Evolutionary conservation across 768 basidiomycete genomes (phyloP).

Genomic region (Daedalea quercina): DNA sequence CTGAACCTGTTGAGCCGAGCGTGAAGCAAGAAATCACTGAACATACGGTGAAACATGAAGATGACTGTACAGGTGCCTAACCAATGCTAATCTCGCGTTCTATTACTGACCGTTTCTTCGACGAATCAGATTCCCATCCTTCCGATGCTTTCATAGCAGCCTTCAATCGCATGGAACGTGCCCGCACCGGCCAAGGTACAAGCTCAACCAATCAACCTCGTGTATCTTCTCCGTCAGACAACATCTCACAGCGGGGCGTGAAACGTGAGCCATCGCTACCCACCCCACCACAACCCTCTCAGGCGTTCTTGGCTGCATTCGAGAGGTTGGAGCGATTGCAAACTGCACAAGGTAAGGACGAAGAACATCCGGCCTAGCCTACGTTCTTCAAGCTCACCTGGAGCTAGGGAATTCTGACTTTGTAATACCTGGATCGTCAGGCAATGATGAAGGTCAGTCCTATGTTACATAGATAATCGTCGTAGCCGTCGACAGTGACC

Average conservation of each 20-base stretch:
- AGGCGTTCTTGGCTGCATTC: conserved; percentile 9
- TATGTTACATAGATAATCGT: no score
- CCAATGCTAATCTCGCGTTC: no score
- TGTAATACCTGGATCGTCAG: background rate
- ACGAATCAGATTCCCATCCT: background rate
- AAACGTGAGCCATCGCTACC: background rate
- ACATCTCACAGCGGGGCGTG: background rate
- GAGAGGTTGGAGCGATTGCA: background rate
- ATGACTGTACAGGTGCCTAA: no score
- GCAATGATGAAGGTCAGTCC: no score
- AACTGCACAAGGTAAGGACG: background rate
- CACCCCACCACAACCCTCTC: background rate
- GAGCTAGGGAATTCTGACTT: background rate
- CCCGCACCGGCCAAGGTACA: background rate
- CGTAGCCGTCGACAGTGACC: no score
- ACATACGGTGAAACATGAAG: background rate
- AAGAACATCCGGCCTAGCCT: background rate
- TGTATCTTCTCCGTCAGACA: no score
- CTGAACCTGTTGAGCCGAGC: background rate
- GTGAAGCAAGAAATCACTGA: conserved; percentile 7
- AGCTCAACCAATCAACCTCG: background rate
- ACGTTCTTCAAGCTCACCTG: background rate
- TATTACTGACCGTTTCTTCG: no score
- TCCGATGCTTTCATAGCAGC: conserved; percentile 8
- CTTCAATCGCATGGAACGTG: background rate